phyloP scores from a whole-genome alignment of 2,329 filamentous ascomycete genomes.

The Penicillium italicum region DNA sequence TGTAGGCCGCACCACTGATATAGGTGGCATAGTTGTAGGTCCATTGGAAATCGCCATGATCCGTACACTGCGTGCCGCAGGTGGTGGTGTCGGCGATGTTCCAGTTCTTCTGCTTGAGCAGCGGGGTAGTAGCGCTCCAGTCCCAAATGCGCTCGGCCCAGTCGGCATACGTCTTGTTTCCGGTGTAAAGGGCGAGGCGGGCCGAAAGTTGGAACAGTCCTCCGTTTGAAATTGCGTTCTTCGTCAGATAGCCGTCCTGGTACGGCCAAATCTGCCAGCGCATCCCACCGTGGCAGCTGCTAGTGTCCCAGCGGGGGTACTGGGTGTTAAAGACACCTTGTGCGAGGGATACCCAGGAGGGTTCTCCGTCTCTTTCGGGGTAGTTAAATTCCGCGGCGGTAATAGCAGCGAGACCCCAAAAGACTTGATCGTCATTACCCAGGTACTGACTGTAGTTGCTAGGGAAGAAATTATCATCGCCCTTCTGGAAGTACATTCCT shows the following conservation, averaged over 20 bases:
- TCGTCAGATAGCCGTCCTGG: constrained; percentile 64
- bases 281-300: constrained; percentile 67
- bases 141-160: constrained; percentile 69
- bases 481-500: constrained; percentile 71
- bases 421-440: constrained; percentile 62
- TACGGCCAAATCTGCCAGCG: constrained; percentile 82
- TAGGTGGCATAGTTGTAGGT: constrained; percentile 57
- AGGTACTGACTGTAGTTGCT: constrained; percentile 48
- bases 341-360: constrained; percentile 72
- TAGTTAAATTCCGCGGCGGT: constrained; percentile 73
- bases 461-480: constrained; percentile 74
- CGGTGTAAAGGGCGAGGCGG: constrained; percentile 72
- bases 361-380: constrained; percentile 62
- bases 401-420: constrained; percentile 83
- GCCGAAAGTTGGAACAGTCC: constrained; percentile 58
- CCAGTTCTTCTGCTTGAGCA: constrained; percentile 50
- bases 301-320: constrained; percentile 64
- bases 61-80: constrained; percentile 48
- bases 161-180: constrained; percentile 73
- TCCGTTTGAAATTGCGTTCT: constrained; percentile 58
- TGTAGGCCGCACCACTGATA: constrained; percentile 54
- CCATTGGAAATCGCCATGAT: constrained; percentile 55
- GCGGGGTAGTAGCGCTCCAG: constrained; percentile 53
- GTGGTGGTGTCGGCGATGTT: constrained; percentile 56
- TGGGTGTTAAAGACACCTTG: constrained; percentile 81